Evolutionary conservation across 2,329 filamentous ascomycete genomes (phyloP).

Genomic region (Neonectria sp.): DNA sequence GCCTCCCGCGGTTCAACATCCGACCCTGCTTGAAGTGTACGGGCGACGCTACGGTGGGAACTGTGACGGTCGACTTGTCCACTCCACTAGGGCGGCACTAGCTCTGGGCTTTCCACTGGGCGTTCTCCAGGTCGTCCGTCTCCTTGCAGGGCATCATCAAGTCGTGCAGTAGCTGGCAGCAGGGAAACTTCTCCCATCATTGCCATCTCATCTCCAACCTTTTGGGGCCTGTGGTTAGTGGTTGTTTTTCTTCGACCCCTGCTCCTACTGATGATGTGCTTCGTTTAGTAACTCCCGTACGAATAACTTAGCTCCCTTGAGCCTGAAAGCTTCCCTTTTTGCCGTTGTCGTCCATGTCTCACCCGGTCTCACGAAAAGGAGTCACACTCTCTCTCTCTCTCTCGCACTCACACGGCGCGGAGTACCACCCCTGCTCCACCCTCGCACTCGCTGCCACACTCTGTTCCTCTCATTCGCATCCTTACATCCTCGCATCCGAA

Average conservation of each 20-base stretch:
- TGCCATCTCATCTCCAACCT: not conserved
- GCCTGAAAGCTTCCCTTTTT: conserved; percentile 1
- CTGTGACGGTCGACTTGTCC: not conserved
- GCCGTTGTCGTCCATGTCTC: not conserved
- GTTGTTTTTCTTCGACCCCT: not conserved
- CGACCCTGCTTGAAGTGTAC: conserved; percentile 7
- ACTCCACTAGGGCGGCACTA: conserved; percentile 13
- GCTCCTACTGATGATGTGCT: not conserved
- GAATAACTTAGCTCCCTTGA: not conserved
- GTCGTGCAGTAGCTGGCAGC: not conserved
- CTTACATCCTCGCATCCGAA: not conserved
- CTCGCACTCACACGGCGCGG: no score
- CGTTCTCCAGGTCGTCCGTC: conserved; percentile 9
- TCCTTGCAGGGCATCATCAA: conserved; percentile 15
- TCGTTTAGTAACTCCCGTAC: not conserved
- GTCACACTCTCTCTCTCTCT: conserved; percentile 3
- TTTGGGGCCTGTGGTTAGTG: not conserved
- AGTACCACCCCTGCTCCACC: conserved; percentile 12
- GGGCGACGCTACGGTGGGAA: conserved; percentile 7
- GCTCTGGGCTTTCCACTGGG: conserved; percentile 29
- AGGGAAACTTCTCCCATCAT: not conserved
- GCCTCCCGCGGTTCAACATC: conserved; percentile 6
- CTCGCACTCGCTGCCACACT: conserved; percentile 6
- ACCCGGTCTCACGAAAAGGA: conserved; percentile 7
- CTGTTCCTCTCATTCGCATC: conserved; percentile 25